Conservation (phyloP, 768 basidiomycete genomes). For the Boletus eberwhitei region DNA sequence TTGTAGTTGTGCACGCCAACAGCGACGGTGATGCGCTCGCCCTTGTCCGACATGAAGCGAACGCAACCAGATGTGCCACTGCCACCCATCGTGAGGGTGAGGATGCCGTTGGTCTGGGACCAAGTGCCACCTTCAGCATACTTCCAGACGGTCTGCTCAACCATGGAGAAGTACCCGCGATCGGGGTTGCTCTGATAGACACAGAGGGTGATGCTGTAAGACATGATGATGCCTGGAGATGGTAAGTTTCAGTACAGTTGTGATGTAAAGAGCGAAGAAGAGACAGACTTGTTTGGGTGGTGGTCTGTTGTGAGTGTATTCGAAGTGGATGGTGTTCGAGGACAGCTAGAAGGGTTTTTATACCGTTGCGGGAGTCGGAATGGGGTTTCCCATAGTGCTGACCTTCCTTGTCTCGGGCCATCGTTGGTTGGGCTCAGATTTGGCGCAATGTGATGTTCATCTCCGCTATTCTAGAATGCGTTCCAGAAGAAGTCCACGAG, state of each 20-base stretch:
- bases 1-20: conserved; percentile 40
- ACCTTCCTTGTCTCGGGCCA: not conserved
- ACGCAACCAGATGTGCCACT: conserved; percentile 41
- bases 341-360: not conserved
- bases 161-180: not conserved
- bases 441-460: not conserved
- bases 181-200: conserved; percentile 4
- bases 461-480: not conserved
- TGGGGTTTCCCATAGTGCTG: not conserved
- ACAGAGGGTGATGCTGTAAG: not conserved
- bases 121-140: conserved; percentile 28
- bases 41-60: conserved; percentile 29
- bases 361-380: not conserved
- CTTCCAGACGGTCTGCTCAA: conserved; percentile 6
- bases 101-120: conserved; percentile 16
- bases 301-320: not conserved
- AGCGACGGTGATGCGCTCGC: conserved; percentile 33
- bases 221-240: not conserved
- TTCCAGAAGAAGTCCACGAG: no score
- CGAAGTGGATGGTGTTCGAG: not conserved
- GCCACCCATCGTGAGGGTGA: conserved; percentile 33
- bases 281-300: conserved; percentile 2
- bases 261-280: not conserved
- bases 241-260: not conserved
- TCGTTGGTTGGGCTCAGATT: not conserved